These are phyloP conservation scores for Bolboschoenoplectus hybrid DNA, from an alignment of 202 grass and related monocot genomes.

Conservation along the genomic window DNA sequence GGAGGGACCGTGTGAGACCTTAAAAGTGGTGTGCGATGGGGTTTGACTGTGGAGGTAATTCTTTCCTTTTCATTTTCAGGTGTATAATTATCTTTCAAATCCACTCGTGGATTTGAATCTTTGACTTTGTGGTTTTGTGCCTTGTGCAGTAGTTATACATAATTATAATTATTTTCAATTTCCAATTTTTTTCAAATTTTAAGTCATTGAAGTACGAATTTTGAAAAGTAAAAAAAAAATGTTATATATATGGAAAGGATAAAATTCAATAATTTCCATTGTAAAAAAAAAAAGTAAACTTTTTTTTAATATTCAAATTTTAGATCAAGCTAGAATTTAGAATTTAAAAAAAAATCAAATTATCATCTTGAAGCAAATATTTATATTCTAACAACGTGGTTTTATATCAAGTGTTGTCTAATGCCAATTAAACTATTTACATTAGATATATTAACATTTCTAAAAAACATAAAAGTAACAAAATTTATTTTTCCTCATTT, in stretches of 20 bases:
- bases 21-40: not conserved
- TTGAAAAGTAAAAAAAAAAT: not conserved
- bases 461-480: no score
- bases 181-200: not conserved
- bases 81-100: not conserved
- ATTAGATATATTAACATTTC: no score
- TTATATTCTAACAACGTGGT: no score
- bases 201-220: not conserved
- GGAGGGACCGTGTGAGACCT: not conserved
- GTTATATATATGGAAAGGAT: not conserved
- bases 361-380: no score
- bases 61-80: not conserved
- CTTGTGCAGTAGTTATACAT: not conserved
- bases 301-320: not conserved
- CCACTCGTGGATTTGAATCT: not conserved
- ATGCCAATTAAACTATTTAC: no score
- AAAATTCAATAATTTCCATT: not conserved
- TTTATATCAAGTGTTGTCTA: no score
- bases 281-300: no score
- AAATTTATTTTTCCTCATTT: no score
- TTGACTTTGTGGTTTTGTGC: not conserved
- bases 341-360: no score
- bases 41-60: constrained; percentile 18
- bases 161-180: no score
- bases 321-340: not conserved